Base-by-base conservation (phyloP, 805 yeast genomes). In the Candida verbasci region DNA sequence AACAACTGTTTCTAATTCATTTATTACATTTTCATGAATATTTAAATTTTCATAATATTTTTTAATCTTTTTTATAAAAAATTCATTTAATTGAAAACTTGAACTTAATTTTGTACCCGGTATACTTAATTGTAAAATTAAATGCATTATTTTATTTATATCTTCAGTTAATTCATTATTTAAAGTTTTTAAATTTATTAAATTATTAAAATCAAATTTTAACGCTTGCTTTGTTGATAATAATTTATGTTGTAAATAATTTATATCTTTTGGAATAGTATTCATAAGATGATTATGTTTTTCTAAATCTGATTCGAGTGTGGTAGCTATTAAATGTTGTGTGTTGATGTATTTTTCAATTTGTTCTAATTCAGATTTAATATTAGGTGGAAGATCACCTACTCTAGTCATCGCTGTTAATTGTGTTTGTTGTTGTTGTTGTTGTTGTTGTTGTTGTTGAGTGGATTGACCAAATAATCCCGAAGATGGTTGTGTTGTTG, bases 371-470 rank as follows among this genome's bases (percentile, higher is more conserved):
- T 84, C 86, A 41, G 64, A 72, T 48, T 82, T 84, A 38, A 80
- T 60, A n/a, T 62, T 72, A n/a, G 76, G 81, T 2, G 93, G 89
- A 26, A 85, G 61, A 41, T 83, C 91, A 7, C 78, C 77, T 8
- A 85, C 83, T 34, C 83, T 72, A 0, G 91, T 81, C 79, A 85
- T 76, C 10, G 88, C 78, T 9, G 83, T 81, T 30, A 85, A 64
- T 34, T 65, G 74, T 4, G 72, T 68, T 35, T 64, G 53, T 29
- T 62, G 63, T 30, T 68, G 69, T 33, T 61, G 62, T 34, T 41
- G 41, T 34, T 34, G 43, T 26, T 40, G 6, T 6, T 6, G 9
- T 20, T 6, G 9, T 31, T 39, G 34, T 26, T 24, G 31, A 40
- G 12, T 37, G 32, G 18, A 17, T 20, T 31, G 37, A 28, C 24